Evolutionary conservation across 805 yeast genomes (phyloP), one percentile per base, ranked within the genome.

Genomic region (Lachancea quebecensis): DNA sequence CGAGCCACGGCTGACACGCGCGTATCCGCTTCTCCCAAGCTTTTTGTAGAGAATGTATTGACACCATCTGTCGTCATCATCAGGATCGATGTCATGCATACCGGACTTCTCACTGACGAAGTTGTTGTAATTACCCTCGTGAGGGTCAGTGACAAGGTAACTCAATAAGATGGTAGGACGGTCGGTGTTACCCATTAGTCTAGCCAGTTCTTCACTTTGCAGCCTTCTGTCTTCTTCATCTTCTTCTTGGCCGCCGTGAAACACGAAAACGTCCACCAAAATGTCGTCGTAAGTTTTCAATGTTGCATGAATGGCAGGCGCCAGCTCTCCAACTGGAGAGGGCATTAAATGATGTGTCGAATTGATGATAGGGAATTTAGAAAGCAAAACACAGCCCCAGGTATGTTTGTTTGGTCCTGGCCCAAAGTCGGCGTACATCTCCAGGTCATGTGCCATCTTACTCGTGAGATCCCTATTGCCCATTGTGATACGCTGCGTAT

Each of bases 361-460:
- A 58, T 83, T 78, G 46, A 93, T 55, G 50, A 93, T 93, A 28
- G 99, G 99, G 75, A 91, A 93, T 61, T 90, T 88, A 16, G 97
- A 90, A 53, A 93, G 71, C 50, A 93, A 72, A 1, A 93, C 93
- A 41, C 90, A 84, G 35, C 99, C 99, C 99, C 99, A 93, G 0
- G 99, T 93, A 68, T 93, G 98, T 65, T 90, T 84, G 63, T 89
- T 87, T 44, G 98, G 97, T 11, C 97, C 96, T 7, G 99, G 99
- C 7, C 99, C 99, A 61, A 81, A 93, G 65, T 93, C 99, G 17
- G 82, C 90, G 61, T 93, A 93, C 91, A 88, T 88, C 35, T 87
- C 91, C 54, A 93, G 73, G 55, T 91, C 95, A 65, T 89, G 95
- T 1, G 96, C 96, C 44, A 93, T 68, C 52, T 81, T 79, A 68